Base-by-base conservation (phyloP, 768 basidiomycete species). In the Mycena crocata region DNA sequence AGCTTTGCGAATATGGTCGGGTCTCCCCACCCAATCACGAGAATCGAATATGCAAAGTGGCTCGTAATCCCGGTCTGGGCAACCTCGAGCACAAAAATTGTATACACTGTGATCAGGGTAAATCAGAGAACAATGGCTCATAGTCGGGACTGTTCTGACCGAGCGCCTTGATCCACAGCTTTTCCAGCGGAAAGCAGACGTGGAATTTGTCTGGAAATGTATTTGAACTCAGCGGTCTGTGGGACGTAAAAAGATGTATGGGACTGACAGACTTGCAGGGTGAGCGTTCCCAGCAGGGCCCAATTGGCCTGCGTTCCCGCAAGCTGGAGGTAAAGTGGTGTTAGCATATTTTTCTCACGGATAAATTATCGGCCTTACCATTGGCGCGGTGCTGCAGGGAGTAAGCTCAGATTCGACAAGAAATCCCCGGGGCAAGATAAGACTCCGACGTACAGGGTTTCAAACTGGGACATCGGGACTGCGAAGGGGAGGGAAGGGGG, bases 1-100 rank as follows among this genome's bases (percentile, higher is more conserved):
- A 69, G 57, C 12, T 59, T 54, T 5, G 44, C 23, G 17, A 75
- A 71, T 1, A 57, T 52, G 10, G 17, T 30, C 15, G 70, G 64
- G 51, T 72, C 61, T 4, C 69, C 69, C 73, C 73, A 75, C 32
- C 61, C 35, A 26, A 50, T 23, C 15, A 72, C 69, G 15, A 73
- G 66, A 15, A 65, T 57, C 5, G 31, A 55, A 67, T 69, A 75
- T 1, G 75, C 67, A 55, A 63, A 68, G 24, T 73, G 66, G 1
- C 72, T 70, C 5, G 68, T 55, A 17, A 72, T 52, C 1, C 62
- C 70, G 8, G 75, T 74, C 44, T 75, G 70, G 17, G 64, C 55
- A 19, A 67, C 37, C 26, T 75, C 71, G 24, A 75, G 72, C 5
- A 58, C 17, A 24, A 74, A 67, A n/a, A 70, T 32, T 24, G 55